These are phyloP conservation scores for Hypoxylon sp. DNA, from an alignment of 2,329 filamentous ascomycete genomes.

Conservation along the genomic window DNA sequence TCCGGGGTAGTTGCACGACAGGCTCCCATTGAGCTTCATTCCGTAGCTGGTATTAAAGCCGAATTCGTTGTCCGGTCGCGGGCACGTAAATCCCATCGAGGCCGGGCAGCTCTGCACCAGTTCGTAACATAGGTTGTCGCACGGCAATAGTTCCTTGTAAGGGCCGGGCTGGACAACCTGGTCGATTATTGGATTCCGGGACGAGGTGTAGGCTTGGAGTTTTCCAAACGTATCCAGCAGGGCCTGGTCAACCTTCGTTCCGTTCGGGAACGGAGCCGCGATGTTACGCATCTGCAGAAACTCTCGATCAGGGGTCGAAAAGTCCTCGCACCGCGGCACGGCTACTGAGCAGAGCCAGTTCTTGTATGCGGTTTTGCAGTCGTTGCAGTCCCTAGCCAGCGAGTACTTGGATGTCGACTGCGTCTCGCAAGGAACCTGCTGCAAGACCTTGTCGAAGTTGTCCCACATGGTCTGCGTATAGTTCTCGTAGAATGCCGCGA, in stretches of 20 bases:
- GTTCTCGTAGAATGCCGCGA: conserved; percentile 80
- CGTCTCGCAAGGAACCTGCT: conserved; percentile 86
- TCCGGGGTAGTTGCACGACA: conserved; percentile 69
- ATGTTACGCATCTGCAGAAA: conserved; percentile 76
- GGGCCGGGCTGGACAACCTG: conserved; percentile 77
- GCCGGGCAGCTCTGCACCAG: conserved; percentile 87
- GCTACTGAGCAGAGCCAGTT: conserved; percentile 93
- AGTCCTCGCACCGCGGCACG: conserved; percentile 92
- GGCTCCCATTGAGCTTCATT: conserved; percentile 37
- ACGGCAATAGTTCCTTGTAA: conserved; percentile 92
- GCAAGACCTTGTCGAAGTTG: conserved; percentile 82
- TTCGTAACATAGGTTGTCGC: conserved; percentile 85
- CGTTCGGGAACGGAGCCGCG: conserved; percentile 73
- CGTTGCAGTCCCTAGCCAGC: conserved; percentile 75
- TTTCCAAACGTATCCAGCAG: conserved; percentile 40
- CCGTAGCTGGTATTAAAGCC: conserved; percentile 60
- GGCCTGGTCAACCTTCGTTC: conserved; percentile 58
- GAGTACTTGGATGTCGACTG: conserved; percentile 79
- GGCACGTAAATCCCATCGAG: conserved; percentile 78
- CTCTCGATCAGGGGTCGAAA: conserved; percentile 57
- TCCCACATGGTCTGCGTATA: conserved; percentile 73
- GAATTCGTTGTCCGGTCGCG: conserved; percentile 50
- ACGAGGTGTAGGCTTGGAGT: conserved; percentile 58
- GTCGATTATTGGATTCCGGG: conserved; percentile 79
- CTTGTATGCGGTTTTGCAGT: conserved; percentile 86